Evolutionary conservation across 192 early-diverging fungal species (phyloP).

Genomic region (Backusella luteola): DNA sequence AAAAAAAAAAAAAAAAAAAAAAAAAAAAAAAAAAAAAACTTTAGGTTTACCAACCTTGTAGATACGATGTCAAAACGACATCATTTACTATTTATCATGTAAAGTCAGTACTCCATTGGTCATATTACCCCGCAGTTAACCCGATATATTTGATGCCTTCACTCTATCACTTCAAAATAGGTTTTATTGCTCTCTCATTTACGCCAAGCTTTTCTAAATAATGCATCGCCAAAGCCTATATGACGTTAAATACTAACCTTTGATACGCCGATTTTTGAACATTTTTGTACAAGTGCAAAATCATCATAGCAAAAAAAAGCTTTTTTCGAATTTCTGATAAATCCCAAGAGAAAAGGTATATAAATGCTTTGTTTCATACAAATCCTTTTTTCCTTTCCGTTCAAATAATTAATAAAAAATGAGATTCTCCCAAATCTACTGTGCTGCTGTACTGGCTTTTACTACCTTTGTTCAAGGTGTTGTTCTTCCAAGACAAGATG

Average conservation of each 20-base stretch:
- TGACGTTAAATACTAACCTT: background rate
- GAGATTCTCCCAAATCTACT: background rate
- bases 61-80: too few relatives aligned
- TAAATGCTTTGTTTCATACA: background rate
- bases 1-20: background rate
- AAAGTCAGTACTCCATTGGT: background rate
- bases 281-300: background rate
- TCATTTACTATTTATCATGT: too few relatives aligned
- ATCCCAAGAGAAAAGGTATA: background rate
- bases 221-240: background rate
- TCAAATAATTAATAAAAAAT: background rate
- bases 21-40: too few relatives aligned
- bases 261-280: too few relatives aligned
- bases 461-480: background rate
- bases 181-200: background rate
- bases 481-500: background rate
- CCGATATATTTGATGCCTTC: background rate
- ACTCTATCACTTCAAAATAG: background rate
- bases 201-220: background rate
- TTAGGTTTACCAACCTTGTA: too few relatives aligned
- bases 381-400: background rate
- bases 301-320: background rate
- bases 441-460: background rate
- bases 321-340: background rate
- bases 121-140: background rate